Evolutionary conservation across 176 grass and related monocot genomes (phyloP).

Genomic region (maize (Zea mays)): Zm-B73-REFERENCE-NAM-5.0 NC_050103.1:72581001-72581500

Average conservation of each 20-base stretch:
- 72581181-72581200: background rate
- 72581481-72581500: conserved; percentile 33
- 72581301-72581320: conserved; percentile 25
- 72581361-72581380: conserved; percentile 39
- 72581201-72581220: background rate
- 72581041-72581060: conserved; percentile 41
- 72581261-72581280: background rate
- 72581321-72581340: conserved; percentile 3
- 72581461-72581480: conserved; percentile 21
- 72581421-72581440: conserved; percentile 26
- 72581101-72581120: conserved; percentile 23
- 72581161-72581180: conserved; percentile 30
- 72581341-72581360: conserved; percentile 17
- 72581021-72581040: conserved; percentile 37
- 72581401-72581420: conserved; percentile 52
- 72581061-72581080: conserved; percentile 28
- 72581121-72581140: background rate
- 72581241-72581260: background rate
- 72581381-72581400: conserved; percentile 27
- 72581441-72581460: conserved; percentile 58
- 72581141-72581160: conserved; percentile 5
- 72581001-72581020: background rate
- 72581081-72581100: background rate
- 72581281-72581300: background rate
- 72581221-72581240: background rate